Percentiles rank a stretch among this genome's conserved stretches.
These are phyloP conservation scores for Cyamopsis tetragonoloba DNA, from an alignment of 306 rosid species.

Conservation along the genomic window DNA sequence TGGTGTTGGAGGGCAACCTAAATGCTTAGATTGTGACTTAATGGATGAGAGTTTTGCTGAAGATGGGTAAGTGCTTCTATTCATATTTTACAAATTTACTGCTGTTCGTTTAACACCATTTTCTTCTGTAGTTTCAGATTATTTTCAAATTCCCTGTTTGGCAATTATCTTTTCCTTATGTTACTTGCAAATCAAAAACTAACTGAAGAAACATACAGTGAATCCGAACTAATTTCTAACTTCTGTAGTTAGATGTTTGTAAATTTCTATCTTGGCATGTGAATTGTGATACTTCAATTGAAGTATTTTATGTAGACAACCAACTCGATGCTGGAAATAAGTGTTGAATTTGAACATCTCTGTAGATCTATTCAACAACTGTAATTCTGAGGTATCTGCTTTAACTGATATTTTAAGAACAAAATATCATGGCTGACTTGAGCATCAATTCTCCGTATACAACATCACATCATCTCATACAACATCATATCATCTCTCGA, in stretches of 20 bases:
- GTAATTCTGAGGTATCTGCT: background rate
- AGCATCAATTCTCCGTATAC: background rate
- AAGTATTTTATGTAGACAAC: background rate
- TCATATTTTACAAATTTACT: background rate
- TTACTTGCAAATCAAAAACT: background rate
- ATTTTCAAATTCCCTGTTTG: conserved; percentile 1
- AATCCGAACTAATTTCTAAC: background rate
- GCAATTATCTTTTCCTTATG: background rate
- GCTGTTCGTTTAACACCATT: background rate
- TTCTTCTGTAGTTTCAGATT: conserved; percentile 1
- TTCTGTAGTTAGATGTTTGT: background rate
- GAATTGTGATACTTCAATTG: background rate
- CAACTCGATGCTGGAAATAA: background rate
- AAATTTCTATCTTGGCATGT: background rate
- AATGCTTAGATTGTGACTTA: conserved; percentile 42
- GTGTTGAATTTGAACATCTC: background rate
- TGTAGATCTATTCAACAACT: background rate
- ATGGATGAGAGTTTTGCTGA: conserved; percentile 54
- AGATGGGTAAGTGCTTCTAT: conserved; percentile 63
- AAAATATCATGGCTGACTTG: background rate
- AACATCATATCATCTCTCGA: background rate
- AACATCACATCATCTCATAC: no score
- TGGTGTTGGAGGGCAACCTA: conserved; percentile 75
- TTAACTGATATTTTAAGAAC: background rate
- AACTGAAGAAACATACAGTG: background rate